Base-by-base conservation (phyloP, 805 yeast species). In the Myxozyma udenii region DNA sequence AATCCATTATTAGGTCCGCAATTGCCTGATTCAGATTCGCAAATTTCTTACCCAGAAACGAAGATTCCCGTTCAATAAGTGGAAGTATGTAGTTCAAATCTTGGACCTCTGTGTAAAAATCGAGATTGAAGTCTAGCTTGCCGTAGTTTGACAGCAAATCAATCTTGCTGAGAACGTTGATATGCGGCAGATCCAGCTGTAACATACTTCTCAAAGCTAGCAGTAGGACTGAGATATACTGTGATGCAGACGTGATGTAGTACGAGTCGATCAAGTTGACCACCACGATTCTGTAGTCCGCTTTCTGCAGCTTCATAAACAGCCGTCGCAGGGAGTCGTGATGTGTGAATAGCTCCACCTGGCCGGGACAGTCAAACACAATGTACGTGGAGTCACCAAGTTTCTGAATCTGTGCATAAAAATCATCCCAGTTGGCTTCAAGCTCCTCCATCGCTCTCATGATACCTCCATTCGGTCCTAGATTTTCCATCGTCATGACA, bases 391-490 rank as follows among this genome's bases (percentile, higher is more conserved):
- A 74, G 33, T 72, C 66, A 3, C 85, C 78, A 11, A 89, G 71
- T 28, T 74, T 71, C 51, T 76, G 73, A 28, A 91, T 72, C 64
- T 78, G 80, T 7, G 72, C 70, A 3, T 84, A 64, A 61, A 88
- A 79, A 41, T 74, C 72, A 24, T 84, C 85, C 44, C 84, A 69
- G 22, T 81, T 75, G 26, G 73, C 73, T 66, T 85, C 78, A 22
- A 72, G 62, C 42, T 69, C 73, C 63, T 93, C 98, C 66, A 90
- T 72, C 1, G 96, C 96, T 68, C 78, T 84, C 78, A 93, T 83
- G 30, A 93, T 71, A 0, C 96, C 96, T 24, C 99, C 99, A 62
- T 86, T 80, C 0, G 96, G 96, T 0, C 96, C 96, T 47, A 87
- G 69, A 21, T 74, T 73, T 56, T 82, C 78, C 44, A 80, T 81